phyloP scores from a whole-genome alignment of 2,329 filamentous ascomycete species.

The Graphilbum ipis-grandicollis region DNA sequence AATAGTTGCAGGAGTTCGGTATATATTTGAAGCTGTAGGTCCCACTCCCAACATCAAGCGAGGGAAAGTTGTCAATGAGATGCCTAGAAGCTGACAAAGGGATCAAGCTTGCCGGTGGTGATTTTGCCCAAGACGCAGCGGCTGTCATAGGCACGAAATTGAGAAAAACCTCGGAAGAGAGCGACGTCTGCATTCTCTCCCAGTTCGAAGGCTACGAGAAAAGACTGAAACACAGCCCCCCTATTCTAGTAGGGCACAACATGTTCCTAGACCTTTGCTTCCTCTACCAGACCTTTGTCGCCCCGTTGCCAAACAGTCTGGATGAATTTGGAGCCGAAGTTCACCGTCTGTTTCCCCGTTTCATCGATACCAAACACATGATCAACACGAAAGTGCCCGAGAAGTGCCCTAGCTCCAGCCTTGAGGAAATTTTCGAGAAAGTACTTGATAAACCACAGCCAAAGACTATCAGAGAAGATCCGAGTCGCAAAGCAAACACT shows the following conservation, averaged over 20 bases:
- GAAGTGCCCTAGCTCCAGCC: background rate
- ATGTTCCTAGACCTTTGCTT: conserved; percentile 47
- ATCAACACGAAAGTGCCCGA: conserved; percentile 30
- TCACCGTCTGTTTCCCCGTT: conserved; percentile 24
- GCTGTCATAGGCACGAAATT: too few species aligned
- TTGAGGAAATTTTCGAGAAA: conserved; percentile 6
- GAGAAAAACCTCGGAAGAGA: too few species aligned
- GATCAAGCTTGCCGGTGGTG: conserved; percentile 11
- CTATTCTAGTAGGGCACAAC: conserved; percentile 45
- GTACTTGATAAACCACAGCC: background rate
- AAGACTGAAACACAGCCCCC: conserved; percentile 13
- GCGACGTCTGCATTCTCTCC: too few species aligned
- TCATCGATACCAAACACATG: conserved; percentile 57
- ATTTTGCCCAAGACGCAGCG: conserved; percentile 10
- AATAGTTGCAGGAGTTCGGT: conserved; percentile 6
- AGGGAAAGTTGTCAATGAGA: background rate
- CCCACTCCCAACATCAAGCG: too few species aligned
- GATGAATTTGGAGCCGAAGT: conserved; percentile 33
- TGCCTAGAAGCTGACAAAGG: background rate
- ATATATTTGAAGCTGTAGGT: conserved; percentile 16
- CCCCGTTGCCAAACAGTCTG: conserved; percentile 32
- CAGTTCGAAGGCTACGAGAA: conserved; percentile 11
- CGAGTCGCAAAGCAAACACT: background rate
- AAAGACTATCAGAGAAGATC: background rate
- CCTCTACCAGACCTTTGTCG: conserved; percentile 44